A percentile compares a stretch with the other conserved stretches of the same genome.
Conservation (phyloP, 805 yeast genomes). For the Sungouiozyma ichnusensis region DNA sequence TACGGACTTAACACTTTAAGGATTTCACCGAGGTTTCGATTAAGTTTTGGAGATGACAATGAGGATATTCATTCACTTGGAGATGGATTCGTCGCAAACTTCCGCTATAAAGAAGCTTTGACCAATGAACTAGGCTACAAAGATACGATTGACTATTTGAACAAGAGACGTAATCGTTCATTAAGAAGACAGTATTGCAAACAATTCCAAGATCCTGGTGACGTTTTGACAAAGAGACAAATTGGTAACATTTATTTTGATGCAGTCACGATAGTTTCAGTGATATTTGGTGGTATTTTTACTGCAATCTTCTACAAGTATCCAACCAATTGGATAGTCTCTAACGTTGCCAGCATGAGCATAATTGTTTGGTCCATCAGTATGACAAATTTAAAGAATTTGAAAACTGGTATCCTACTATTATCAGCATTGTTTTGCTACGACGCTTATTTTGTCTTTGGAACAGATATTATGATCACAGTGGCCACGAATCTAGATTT, state of each 20-base stretch:
- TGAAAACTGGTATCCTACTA: constrained; percentile 37
- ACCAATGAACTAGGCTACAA: constrained; percentile 10
- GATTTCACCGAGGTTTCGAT: constrained; percentile 30
- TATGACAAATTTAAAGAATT: constrained; percentile 32
- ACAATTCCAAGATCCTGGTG: constrained; percentile 12
- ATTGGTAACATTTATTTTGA: constrained; percentile 29
- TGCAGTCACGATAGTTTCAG: constrained; percentile 21
- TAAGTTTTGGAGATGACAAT: constrained; percentile 35
- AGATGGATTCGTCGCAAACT: constrained; percentile 22
- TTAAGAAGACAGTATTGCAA: constrained; percentile 6
- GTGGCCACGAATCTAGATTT: constrained; percentile 46
- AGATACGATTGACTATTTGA: constrained; percentile 24
- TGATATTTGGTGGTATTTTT: constrained; percentile 10
- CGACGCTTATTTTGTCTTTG: constrained; percentile 60
- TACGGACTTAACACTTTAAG: constrained; percentile 18
- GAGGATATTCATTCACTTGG: constrained; percentile 28
- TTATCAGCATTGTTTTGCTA: constrained; percentile 44
- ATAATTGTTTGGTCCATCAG: constrained; percentile 37
- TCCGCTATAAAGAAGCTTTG: constrained; percentile 15
- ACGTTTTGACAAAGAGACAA: constrained; percentile 24
- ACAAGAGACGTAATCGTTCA: constrained; percentile 5
- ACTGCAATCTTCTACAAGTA: constrained; percentile 19
- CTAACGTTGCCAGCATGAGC: constrained; percentile 34
- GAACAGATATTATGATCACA: constrained; percentile 47
- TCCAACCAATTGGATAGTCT: constrained; percentile 36